These are phyloP conservation scores for Hortiboletus flavorubellus DNA, from an alignment of 768 basidiomycete genomes.

Conservation along the genomic window DNA sequence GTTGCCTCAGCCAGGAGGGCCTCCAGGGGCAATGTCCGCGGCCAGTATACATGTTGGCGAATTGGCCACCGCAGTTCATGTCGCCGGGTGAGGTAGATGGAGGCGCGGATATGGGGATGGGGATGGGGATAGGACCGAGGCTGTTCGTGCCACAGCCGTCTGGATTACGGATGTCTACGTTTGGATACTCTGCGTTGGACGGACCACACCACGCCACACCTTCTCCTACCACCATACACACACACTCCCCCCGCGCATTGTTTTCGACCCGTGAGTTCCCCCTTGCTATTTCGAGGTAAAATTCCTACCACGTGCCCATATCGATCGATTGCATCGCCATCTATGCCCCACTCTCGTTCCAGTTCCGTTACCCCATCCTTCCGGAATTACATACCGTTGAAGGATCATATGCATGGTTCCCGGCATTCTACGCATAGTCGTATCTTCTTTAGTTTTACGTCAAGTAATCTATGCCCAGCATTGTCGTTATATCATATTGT, in stretches of 20 bases:
- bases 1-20: slow-evolving; percentile 28
- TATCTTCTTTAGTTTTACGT: not conserved
- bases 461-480: not conserved
- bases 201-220: no score
- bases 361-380: not conserved
- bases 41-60: slow-evolving; percentile 29
- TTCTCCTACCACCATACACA: not conserved
- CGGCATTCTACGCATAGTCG: not conserved
- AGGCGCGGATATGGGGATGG: not conserved
- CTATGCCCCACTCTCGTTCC: not conserved
- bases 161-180: slow-evolving; percentile 24
- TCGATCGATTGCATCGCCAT: not conserved
- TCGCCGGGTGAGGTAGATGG: slow-evolving; percentile 15
- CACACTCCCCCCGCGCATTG: no score
- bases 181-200: slow-evolving; percentile 7
- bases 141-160: slow-evolving; percentile 26
- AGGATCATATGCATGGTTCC: not conserved
- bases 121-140: slow-evolving; percentile 11
- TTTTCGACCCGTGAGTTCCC: no score
- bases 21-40: slow-evolving; percentile 20
- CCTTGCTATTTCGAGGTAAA: not conserved
- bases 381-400: not conserved
- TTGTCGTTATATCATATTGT: not conserved
- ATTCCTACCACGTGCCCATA: not conserved
- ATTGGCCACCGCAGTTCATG: slow-evolving; percentile 25